Evolutionary conservation across 306 rosid genomes (phyloP), one percentile per base, ranked within the genome.

Genomic region (Lupinus albus): DNA sequence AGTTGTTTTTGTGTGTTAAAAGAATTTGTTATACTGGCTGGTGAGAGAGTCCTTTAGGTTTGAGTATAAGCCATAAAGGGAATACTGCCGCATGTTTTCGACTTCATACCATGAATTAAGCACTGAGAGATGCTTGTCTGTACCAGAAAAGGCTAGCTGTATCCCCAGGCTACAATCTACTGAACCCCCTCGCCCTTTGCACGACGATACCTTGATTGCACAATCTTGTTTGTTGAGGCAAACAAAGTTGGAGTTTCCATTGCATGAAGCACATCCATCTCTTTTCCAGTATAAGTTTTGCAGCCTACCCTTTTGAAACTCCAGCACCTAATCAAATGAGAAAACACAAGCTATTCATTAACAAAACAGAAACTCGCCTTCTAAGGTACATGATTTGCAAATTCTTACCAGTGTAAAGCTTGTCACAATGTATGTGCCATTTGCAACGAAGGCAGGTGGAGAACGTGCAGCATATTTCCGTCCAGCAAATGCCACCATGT

Each of bases 81-180:
- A 83, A 72, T 87, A 85, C 56, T 87, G 94, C 13, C 81, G 53
- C 67, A 87, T 59, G 39, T 87, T 87, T 78, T 83, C 84, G 15
- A 83, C 94, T 80, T 87, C 94, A 58, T 85, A 87, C 94, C 94
- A 85, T 14, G 94, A 83, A 60, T 85, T 85, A 48, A 87, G 85
- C 44, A 80, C 90, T 7, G 73, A 46, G 33, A 87, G 87, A 72
- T 87, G 88, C 76, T 81, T 87, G 71, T 87, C 88, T 20, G 94
- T 87, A 9, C 94, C 94, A 8, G 90, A 87, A 75, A 87, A 87
- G 0, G 88, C 84, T 2, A 79, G 66, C 38, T 87, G 94, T 42
- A 87, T 85, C 48, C 90, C 88, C 21, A 87, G 82, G 73, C 90
- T 83, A 51, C 94, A 87, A 77, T 87, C 94, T 16, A 81, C 86